These are phyloP conservation scores for Neoscytalidium dimidiatum DNA, from an alignment of 2,329 filamentous ascomycete genomes.

Conservation along the genomic window DNA sequence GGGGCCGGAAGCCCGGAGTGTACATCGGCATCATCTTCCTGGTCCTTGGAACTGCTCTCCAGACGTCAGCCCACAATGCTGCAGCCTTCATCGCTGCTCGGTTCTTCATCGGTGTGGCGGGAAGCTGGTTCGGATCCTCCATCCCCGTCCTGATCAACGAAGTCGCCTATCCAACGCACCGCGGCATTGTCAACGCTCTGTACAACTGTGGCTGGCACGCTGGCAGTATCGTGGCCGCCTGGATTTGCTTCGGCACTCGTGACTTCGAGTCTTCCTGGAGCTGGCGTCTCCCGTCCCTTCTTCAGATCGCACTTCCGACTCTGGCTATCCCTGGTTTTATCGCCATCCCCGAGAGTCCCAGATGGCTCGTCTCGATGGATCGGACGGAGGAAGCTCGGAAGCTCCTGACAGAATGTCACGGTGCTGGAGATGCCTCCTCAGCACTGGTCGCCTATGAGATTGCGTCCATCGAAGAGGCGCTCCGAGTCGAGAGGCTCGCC, in stretches of 20 bases:
- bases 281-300: constrained; percentile 33
- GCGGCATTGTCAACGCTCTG: constrained; percentile 35
- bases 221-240: constrained; percentile 48
- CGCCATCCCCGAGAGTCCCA: constrained; percentile 57
- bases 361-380: constrained; percentile 53
- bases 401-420: constrained; percentile 56
- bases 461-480: constrained; percentile 53
- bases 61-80: not conserved
- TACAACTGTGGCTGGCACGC: constrained; percentile 41
- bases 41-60: not conserved
- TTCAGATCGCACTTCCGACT: constrained; percentile 52
- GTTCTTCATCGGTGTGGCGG: constrained; percentile 67
- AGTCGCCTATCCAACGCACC: constrained; percentile 46
- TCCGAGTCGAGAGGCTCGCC: constrained; percentile 51
- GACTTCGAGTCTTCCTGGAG: constrained; percentile 46
- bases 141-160: constrained; percentile 47
- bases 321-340: constrained; percentile 45
- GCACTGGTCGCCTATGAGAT: constrained; percentile 51
- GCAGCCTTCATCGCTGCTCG: constrained; percentile 60
- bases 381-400: constrained; percentile 48
- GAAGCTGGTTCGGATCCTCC: constrained; percentile 63
- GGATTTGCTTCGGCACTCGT: constrained; percentile 48
- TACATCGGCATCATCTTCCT: constrained; percentile 8
- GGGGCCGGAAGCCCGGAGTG: constrained; percentile 26
- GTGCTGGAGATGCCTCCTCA: constrained; percentile 47